Evolutionary conservation across 2,329 filamentous ascomycete species (phyloP).

Genomic region (Pseudogymnoascus sp.): DNA sequence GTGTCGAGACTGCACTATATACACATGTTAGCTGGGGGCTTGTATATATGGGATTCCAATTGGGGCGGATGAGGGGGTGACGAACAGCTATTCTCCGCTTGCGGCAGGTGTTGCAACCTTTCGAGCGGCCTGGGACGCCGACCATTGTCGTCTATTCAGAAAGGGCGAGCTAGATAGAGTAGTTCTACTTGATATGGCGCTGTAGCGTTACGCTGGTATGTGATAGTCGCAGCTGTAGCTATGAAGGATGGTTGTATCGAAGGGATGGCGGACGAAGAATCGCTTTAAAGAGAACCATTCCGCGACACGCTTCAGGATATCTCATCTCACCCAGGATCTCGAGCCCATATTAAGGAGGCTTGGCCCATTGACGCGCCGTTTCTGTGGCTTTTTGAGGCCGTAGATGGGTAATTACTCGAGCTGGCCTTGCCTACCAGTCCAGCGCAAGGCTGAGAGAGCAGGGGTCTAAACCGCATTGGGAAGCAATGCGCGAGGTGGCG

Average conservation of each 20-base stretch:
- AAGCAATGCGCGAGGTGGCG: constrained; percentile 5
- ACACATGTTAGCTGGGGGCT: background rate
- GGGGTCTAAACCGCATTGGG: background rate
- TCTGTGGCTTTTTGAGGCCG: background rate
- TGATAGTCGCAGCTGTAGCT: background rate
- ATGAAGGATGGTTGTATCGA: background rate
- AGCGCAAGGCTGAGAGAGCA: background rate
- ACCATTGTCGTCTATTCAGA: background rate
- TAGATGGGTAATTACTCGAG: background rate
- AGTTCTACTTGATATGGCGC: background rate
- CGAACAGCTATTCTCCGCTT: constrained; percentile 33
- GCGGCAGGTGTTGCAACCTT: constrained; percentile 55
- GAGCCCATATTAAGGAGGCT: background rate
- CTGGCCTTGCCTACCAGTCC: background rate
- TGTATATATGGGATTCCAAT: background rate
- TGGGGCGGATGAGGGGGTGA: background rate
- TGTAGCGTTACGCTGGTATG: background rate
- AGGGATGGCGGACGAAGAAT: background rate
- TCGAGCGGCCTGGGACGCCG: constrained; percentile 55
- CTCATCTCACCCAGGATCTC: background rate
- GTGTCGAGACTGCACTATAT: constrained; percentile 52
- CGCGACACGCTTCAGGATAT: background rate
- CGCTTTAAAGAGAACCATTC: background rate
- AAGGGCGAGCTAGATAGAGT: background rate
- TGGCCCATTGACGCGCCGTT: background rate